A percentile compares a stretch with the other conserved stretches of the same genome.
These are phyloP conservation scores for Penicillium verhagenii DNA, from an alignment of 495 filamentous ascomycete species.

Conservation along the genomic window DNA sequence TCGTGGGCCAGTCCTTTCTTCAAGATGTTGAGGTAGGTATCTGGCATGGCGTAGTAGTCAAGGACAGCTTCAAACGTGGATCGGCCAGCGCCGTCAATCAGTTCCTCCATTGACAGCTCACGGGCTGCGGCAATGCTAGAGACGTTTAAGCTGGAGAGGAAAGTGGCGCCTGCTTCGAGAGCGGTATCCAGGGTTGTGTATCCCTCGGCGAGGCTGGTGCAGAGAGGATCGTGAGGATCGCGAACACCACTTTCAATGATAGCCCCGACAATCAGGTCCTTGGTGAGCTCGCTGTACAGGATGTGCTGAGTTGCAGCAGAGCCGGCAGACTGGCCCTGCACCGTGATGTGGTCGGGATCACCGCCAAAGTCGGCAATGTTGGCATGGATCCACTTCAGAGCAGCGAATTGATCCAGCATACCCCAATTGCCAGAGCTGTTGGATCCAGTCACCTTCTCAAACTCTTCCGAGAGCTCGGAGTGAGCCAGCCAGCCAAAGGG, in stretches of 20 bases:
- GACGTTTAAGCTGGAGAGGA: neutral
- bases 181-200: neutral
- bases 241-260: constrained; percentile 4
- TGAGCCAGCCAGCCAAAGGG: constrained; percentile 1
- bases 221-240: neutral
- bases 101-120: neutral
- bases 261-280: neutral
- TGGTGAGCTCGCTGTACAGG: neutral
- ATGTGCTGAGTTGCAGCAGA: constrained; percentile 1
- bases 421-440: constrained; percentile 2
- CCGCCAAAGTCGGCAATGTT: constrained; percentile 57
- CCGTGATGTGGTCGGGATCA: constrained; percentile 47
- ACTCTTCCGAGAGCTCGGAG: neutral
- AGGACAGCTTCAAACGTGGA: neutral
- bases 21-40: neutral
- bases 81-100: neutral
- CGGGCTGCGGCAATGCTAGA: neutral
- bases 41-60: constrained; percentile 1
- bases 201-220: neutral
- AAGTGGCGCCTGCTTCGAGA: neutral
- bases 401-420: neutral
- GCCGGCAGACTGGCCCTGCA: constrained; percentile 36
- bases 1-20: neutral
- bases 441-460: neutral
- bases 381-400: constrained; percentile 49